Evolutionary conservation across 2,329 filamentous ascomycete species (phyloP).

Genomic region (Claviceps sp.): DNA sequence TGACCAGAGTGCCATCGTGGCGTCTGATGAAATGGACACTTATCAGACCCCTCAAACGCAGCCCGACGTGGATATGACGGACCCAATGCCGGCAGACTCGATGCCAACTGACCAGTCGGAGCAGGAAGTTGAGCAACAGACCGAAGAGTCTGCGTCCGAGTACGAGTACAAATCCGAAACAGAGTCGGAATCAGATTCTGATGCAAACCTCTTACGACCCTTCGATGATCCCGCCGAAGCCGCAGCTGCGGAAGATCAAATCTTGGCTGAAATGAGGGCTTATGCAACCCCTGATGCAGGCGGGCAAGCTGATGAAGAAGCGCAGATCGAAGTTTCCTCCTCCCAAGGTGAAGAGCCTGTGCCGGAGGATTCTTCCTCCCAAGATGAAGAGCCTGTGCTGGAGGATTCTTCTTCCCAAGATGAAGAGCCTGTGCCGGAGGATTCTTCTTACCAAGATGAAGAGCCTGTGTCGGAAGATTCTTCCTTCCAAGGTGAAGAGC

Average conservation of each 20-base stretch:
- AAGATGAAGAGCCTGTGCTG: too few relatives aligned
- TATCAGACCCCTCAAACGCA: neutral
- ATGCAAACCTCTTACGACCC: neutral
- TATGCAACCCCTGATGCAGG: slow-evolving; percentile 4
- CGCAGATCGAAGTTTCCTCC: neutral
- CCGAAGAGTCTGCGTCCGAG: neutral
- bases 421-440: too few relatives aligned
- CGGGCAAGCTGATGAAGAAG: neutral
- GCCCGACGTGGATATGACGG: slow-evolving; percentile 7
- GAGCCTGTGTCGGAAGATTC: too few relatives aligned
- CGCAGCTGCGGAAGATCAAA: slow-evolving; percentile 11
- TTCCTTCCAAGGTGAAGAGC: too few relatives aligned
- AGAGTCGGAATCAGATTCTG: neutral
- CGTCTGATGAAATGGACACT: neutral
- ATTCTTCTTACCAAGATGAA: too few relatives aligned
- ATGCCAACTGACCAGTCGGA: neutral
- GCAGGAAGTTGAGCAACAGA: neutral
- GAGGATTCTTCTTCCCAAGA: too few relatives aligned
- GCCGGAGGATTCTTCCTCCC: too few relatives aligned
- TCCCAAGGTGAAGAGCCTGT: neutral
- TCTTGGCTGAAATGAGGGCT: slow-evolving; percentile 10
- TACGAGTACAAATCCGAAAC: too few relatives aligned
- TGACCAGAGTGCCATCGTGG: neutral
- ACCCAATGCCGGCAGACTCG: slow-evolving; percentile 1
- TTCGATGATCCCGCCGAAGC: neutral